Conservation (phyloP, 768 basidiomycete genomes). For the Boletus sensibilis region DNA sequence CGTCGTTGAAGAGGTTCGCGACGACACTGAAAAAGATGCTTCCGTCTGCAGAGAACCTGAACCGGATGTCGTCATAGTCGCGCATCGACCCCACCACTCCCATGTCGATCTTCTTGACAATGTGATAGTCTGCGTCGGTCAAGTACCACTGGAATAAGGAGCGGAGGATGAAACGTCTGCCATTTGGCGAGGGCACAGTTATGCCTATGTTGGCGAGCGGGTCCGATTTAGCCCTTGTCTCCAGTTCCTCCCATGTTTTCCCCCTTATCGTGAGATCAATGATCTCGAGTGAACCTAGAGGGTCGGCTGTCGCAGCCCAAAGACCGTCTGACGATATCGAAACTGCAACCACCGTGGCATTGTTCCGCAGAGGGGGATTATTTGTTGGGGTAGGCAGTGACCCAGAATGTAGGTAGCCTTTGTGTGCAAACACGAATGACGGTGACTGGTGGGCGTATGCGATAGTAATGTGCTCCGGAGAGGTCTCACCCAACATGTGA, state of each 20-base stretch:
- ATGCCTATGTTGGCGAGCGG: not conserved
- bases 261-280: not conserved
- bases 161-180: constrained; percentile 5
- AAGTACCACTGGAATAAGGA: not conserved
- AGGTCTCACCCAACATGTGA: not conserved
- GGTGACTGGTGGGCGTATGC: constrained; percentile 5
- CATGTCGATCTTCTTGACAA: constrained; percentile 9
- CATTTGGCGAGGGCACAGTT: constrained; percentile 1
- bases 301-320: constrained; percentile 13
- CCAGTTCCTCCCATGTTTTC: not conserved
- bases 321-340: constrained; percentile 24
- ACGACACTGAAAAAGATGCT: not conserved
- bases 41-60: constrained; percentile 10
- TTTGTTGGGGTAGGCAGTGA: not conserved
- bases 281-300: constrained; percentile 6
- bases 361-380: not conserved
- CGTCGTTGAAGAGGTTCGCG: not conserved
- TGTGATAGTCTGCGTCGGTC: not conserved
- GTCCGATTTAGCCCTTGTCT: not conserved
- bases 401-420: not conserved
- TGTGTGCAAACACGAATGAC: constrained; percentile 1
- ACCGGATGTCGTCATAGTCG: not conserved
- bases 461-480: not conserved
- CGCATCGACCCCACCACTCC: not conserved
- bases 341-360: not conserved